Base-by-base conservation (phyloP, 2,329 filamentous ascomycete genomes). In the Fusarium veterinarium region DNA sequence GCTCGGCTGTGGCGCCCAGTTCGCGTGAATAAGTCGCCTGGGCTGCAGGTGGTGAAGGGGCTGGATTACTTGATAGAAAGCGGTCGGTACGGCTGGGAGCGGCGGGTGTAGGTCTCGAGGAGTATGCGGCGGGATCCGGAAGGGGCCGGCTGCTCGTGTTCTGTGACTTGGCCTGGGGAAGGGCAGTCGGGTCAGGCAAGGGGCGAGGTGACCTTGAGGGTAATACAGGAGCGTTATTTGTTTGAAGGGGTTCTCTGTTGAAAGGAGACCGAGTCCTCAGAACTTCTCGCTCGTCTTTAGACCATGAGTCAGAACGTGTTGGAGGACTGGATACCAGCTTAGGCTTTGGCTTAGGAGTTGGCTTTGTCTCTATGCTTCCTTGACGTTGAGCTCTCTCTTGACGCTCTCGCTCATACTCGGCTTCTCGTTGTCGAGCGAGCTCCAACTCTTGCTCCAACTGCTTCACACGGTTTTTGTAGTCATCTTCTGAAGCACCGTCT, bases 371-470 rank as follows among this genome's bases (percentile, higher is more conserved):
- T 13, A 58, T 56, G 48, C 38, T 60, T n/a, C 60, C 63, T 11
- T 63, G 53, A 31, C 67, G 58, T 76, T 78, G 79, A 77, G 86
- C 66, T 79, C 88, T 84, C 82, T 84, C 83, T 79, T 89, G 80
- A 65, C 90, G 83, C 77, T 88, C 85, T 69, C 86, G 82, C 83
- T 92, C 84, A 80, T 91, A 87, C 83, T 92, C 86, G 81, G 88
- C 82, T 80, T 92, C 86, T 81, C 92, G 80, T 83, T 91, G 80
- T 76, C 91, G 85, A 72, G 90, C 86, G 78, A 88, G 74, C 84
- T 92, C 86, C 25, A 90, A 80, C 86, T 93, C 85, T 83, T 89
- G 86, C 82, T 98, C 95, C 9, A 98, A 86, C 79, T 98, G 92
- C 76, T 89, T 89, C 70, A 98, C 91, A 44, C 95, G 90, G 71